These are phyloP conservation scores for Blastomyces percursus DNA, from an alignment of 2,329 filamentous ascomycete genomes.

Conservation along the genomic window DNA sequence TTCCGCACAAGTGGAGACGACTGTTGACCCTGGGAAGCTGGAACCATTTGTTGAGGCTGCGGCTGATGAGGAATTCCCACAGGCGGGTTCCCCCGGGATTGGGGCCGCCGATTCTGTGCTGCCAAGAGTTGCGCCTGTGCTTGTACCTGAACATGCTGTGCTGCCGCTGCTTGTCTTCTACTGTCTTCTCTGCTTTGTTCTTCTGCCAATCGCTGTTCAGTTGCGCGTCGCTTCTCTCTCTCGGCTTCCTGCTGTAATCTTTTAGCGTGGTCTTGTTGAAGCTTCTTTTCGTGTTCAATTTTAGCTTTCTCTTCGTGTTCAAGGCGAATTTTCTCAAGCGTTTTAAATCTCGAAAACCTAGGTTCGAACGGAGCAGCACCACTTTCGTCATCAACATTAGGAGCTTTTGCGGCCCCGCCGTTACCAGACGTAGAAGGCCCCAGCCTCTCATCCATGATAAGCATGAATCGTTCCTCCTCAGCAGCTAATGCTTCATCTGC, in stretches of 20 bases:
- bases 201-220: slow-evolving; percentile 35
- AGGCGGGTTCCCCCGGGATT: slow-evolving; percentile 35
- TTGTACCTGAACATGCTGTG: slow-evolving; percentile 34
- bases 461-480: slow-evolving; percentile 83
- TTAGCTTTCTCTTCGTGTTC: slow-evolving; percentile 60
- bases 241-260: slow-evolving; percentile 40
- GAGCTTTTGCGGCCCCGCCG: slow-evolving; percentile 47
- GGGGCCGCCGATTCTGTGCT: slow-evolving; percentile 42
- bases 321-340: slow-evolving; percentile 71
- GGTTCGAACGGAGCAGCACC: slow-evolving; percentile 67
- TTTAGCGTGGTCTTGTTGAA: slow-evolving; percentile 40
- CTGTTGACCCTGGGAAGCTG: slow-evolving; percentile 31
- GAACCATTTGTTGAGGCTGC: slow-evolving; percentile 27
- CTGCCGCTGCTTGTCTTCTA: slow-evolving; percentile 36
- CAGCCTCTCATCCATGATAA: slow-evolving; percentile 77
- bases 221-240: slow-evolving; percentile 37
- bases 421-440: slow-evolving; percentile 47
- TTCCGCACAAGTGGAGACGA: slow-evolving; percentile 40
- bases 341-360: slow-evolving; percentile 83
- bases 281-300: slow-evolving; percentile 37
- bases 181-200: slow-evolving; percentile 34
- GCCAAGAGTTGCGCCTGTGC: slow-evolving; percentile 31
- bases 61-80: slow-evolving; percentile 18
- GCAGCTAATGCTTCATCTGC: slow-evolving; percentile 88
- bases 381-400: slow-evolving; percentile 62